These are phyloP conservation scores for Microdochium bolleyi DNA, from an alignment of 2,329 filamentous ascomycete genomes.

Conservation along the genomic window DNA sequence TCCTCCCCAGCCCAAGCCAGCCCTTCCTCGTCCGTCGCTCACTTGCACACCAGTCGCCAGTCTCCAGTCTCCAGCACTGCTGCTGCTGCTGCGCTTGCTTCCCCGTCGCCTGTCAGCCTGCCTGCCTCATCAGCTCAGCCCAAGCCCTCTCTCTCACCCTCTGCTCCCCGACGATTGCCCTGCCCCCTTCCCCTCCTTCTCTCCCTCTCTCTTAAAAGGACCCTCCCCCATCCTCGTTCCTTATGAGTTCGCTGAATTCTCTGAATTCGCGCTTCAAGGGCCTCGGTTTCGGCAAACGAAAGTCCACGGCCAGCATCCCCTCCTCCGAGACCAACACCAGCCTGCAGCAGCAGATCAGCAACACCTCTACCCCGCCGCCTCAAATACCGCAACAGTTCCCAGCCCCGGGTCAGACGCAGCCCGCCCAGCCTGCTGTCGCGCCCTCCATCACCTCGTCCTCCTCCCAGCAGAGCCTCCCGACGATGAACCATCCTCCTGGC, in stretches of 20 bases:
- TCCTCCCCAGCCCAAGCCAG: too few species aligned
- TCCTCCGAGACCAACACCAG: constrained; percentile 32
- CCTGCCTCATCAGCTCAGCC: neutral
- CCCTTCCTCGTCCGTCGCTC: too few species aligned
- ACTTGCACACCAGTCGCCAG: too few species aligned
- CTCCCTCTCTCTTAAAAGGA: neutral
- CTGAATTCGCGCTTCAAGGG: constrained; percentile 73
- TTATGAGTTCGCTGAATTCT: constrained; percentile 48
- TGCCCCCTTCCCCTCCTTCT: neutral
- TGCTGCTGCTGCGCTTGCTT: neutral
- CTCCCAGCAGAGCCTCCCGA: constrained; percentile 41
- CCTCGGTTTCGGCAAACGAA: constrained; percentile 76
- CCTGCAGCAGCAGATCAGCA: constrained; percentile 12
- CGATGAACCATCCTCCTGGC: constrained; percentile 56
- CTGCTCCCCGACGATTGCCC: neutral
- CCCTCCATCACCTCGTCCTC: constrained; percentile 38
- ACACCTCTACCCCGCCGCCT: constrained; percentile 30
- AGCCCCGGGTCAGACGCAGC: constrained; percentile 24
- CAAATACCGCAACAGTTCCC: constrained; percentile 45
- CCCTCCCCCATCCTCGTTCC: neutral
- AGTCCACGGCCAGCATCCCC: constrained; percentile 56
- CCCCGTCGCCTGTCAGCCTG: neutral
- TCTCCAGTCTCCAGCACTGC: neutral
- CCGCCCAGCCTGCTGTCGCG: constrained; percentile 24
- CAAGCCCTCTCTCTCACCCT: neutral